A percentile compares a stretch with the other conserved stretches of the same genome.
Conservation (phyloP, 495 filamentous ascomycete species). For the Talaromyces adpressus region DNA sequence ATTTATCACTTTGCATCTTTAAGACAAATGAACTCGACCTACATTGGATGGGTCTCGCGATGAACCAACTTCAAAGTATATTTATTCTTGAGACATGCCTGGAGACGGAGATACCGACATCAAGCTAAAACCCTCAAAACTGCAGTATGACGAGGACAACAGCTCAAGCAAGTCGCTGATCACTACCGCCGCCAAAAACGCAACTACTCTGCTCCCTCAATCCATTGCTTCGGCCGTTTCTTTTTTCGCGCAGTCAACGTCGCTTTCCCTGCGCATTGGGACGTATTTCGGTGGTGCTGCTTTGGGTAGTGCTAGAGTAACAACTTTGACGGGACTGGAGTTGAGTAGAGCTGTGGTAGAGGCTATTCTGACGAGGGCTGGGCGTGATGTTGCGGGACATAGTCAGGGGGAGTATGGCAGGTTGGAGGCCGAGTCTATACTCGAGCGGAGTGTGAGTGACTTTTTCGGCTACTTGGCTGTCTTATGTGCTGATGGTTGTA, state of each 20-base stretch:
- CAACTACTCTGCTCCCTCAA: conserved; percentile 57
- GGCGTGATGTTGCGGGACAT: conserved; percentile 53
- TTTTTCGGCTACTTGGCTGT: background rate
- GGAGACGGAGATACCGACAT: background rate
- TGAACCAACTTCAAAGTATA: background rate
- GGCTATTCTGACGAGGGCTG: conserved; percentile 59
- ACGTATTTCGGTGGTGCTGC: conserved; percentile 58
- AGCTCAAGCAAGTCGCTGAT: background rate
- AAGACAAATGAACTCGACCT: background rate
- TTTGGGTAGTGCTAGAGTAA: conserved; percentile 57
- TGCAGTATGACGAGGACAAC: background rate
- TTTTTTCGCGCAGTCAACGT: conserved; percentile 59
- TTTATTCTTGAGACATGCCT: background rate
- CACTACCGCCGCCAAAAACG: conserved; percentile 28
- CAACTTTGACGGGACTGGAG: conserved; percentile 64
- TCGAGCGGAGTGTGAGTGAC: conserved; percentile 49
- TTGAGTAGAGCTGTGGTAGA: conserved; percentile 60
- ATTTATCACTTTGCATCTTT: background rate
- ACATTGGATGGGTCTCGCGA: background rate
- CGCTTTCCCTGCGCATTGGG: conserved; percentile 63
- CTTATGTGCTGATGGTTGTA: background rate
- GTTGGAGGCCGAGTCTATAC: conserved; percentile 53
- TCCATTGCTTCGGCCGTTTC: conserved; percentile 65
- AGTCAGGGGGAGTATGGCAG: conserved; percentile 48
- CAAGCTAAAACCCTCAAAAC: background rate